A percentile compares a stretch with the other conserved stretches of the same genome.
phyloP scores from a whole-genome alignment of 2,329 filamentous ascomycete species.

The Botrytis medusae region DNA sequence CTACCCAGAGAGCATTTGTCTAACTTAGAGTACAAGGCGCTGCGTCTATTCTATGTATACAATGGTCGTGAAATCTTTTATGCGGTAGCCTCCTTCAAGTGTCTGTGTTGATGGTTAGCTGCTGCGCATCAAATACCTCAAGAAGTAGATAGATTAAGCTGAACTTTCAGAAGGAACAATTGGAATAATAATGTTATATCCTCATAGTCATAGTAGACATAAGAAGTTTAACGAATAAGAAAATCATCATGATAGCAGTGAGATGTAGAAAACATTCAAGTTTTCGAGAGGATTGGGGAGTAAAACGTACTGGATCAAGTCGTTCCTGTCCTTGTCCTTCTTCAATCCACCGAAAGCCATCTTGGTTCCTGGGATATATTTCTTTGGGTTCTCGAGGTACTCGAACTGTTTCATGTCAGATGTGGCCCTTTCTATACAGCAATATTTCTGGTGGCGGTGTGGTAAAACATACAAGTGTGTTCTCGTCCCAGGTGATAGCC shows the following conservation, averaged over 20 bases:
- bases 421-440: not conserved
- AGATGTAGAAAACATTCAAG: not conserved
- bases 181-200: slow-evolving; percentile 66
- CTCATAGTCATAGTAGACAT: slow-evolving; percentile 43
- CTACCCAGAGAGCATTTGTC: slow-evolving; percentile 22
- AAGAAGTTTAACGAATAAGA: slow-evolving; percentile 44
- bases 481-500: slow-evolving; percentile 83
- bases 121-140: not conserved
- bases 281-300: not conserved
- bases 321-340: slow-evolving; percentile 99
- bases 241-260: slow-evolving; percentile 42
- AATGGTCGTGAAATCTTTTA: slow-evolving; percentile 48
- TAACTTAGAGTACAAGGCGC: slow-evolving; percentile 37
- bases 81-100: slow-evolving; percentile 67
- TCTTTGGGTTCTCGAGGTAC: slow-evolving; percentile 99
- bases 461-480: slow-evolving; percentile 67
- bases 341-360: slow-evolving; percentile 99
- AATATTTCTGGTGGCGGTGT: not conserved
- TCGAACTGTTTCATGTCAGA: slow-evolving; percentile 62
- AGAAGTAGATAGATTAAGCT: not conserved
- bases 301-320: slow-evolving; percentile 85
- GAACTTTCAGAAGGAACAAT: slow-evolving; percentile 93
- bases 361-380: slow-evolving; percentile 99
- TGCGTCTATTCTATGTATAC: slow-evolving; percentile 38
- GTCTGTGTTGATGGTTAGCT: slow-evolving; percentile 45